phyloP scores from a whole-genome alignment of 192 early-diverging fungal genomes.

The Entomortierella beljakovae region DNA sequence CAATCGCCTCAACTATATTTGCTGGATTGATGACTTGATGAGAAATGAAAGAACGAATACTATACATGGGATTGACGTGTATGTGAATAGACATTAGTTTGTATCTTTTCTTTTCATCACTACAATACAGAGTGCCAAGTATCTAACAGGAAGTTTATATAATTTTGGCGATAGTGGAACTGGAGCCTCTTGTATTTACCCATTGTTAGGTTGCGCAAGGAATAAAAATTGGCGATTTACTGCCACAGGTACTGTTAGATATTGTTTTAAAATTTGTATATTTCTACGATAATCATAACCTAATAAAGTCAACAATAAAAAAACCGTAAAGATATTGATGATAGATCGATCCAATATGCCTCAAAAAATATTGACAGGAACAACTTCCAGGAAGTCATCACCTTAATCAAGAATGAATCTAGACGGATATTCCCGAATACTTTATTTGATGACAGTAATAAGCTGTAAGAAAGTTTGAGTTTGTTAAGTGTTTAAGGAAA shows the following conservation, averaged over 20 bases:
- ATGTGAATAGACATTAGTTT: slow-evolving; percentile 17
- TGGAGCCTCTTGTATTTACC: slow-evolving; percentile 94
- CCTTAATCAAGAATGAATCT: slow-evolving; percentile 60
- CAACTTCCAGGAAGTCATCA: slow-evolving; percentile 65
- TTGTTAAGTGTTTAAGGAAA: not conserved
- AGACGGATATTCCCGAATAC: slow-evolving; percentile 11
- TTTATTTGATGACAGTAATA: slow-evolving; percentile 7
- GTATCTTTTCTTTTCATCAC: not conserved
- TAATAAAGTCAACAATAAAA: too few species aligned
- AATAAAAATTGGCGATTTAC: slow-evolving; percentile 76
- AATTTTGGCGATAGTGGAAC: slow-evolving; percentile 74
- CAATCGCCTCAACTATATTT: slow-evolving; percentile 75
- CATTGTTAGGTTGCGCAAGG: slow-evolving; percentile 74
- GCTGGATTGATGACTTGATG: slow-evolving; percentile 75
- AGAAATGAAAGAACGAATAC: slow-evolving; percentile 4
- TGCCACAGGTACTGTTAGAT: slow-evolving; percentile 69
- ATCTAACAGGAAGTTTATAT: not conserved
- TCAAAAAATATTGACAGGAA: slow-evolving; percentile 74
- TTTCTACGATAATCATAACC: too few species aligned
- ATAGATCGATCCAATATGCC: slow-evolving; percentile 71
- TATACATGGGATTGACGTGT: slow-evolving; percentile 74
- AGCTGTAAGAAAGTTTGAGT: not conserved
- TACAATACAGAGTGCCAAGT: not conserved
- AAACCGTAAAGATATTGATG: slow-evolving; percentile 68
- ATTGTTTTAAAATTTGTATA: not conserved